Conservation (phyloP, 352 stramenopile species). For the Elongisporangium undulatum region DNA sequence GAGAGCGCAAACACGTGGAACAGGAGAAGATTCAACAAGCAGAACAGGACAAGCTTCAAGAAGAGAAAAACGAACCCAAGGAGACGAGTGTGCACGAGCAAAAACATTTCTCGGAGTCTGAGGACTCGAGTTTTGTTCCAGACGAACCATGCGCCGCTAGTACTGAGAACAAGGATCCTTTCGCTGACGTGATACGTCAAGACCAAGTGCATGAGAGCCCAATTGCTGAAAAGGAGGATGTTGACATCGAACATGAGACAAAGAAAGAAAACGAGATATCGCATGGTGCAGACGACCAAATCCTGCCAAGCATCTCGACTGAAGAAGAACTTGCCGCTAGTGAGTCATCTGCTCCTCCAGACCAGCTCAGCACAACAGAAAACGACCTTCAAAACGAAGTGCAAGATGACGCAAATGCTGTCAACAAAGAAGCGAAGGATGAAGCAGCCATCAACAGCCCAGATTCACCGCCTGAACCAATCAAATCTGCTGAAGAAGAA, state of each 20-base stretch:
- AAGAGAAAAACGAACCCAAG: slow-evolving; percentile 4
- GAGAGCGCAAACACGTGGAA: slow-evolving; percentile 3
- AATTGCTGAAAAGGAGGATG: no score
- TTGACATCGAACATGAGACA: not conserved
- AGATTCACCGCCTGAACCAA: not conserved
- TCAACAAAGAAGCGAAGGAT: not conserved
- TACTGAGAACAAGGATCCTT: no score
- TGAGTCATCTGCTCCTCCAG: no score
- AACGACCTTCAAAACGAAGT: not conserved
- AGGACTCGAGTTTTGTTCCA: no score
- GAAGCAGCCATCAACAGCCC: not conserved
- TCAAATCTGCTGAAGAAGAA: slow-evolving; percentile 19
- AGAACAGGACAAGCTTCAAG: slow-evolving; percentile 13
- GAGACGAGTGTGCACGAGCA: not conserved
- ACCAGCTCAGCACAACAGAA: no score
- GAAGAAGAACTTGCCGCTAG: no score
- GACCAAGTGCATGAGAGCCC: not conserved
- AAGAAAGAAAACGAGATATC: not conserved
- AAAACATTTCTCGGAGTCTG: no score
- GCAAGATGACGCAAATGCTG: not conserved
- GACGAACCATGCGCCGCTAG: no score
- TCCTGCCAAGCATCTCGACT: no score
- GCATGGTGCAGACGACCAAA: not conserved
- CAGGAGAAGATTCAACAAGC: slow-evolving; percentile 12
- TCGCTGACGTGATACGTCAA: no score